Evolutionary conservation across 768 basidiomycete species (phyloP).

Genomic region (Pholiota microspora): DNA sequence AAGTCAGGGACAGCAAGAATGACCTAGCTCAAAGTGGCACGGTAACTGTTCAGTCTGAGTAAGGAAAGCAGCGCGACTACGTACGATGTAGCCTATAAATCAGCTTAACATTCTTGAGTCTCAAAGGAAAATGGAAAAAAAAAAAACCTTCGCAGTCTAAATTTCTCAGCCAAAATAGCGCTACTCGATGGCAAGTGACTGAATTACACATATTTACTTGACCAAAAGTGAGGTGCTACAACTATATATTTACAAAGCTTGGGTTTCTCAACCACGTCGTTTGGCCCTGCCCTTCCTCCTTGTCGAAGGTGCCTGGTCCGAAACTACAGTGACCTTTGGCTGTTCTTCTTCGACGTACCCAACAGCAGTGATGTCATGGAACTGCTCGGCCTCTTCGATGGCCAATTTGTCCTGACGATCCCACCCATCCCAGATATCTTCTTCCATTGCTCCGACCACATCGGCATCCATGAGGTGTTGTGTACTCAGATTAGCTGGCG

Average conservation of each 20-base stretch:
- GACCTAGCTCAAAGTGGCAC: too few species aligned
- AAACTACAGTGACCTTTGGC: not conserved
- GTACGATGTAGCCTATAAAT: too few species aligned
- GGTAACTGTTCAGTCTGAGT: too few species aligned
- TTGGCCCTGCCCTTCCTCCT: constrained; percentile 1
- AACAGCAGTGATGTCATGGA: constrained; percentile 37
- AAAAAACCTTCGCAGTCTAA: too few species aligned
- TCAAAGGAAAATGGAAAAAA: too few species aligned
- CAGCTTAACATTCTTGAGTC: too few species aligned
- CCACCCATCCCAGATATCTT: constrained; percentile 41
- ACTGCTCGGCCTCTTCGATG: constrained; percentile 51
- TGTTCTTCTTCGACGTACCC: not conserved
- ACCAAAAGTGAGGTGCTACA: not conserved
- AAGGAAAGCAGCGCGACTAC: too few species aligned
- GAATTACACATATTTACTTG: not conserved
- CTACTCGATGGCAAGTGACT: too few species aligned
- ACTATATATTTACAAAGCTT: not conserved
- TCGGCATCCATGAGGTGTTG: constrained; percentile 32
- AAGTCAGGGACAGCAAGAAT: too few species aligned
- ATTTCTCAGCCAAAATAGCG: too few species aligned
- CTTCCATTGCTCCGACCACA: constrained; percentile 25
- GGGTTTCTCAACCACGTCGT: not conserved
- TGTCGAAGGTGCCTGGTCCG: not conserved
- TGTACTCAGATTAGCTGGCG: constrained; percentile 36
- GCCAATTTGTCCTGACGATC: constrained; percentile 40